These are phyloP conservation scores for Oxyria digyna DNA, from an alignment of 148 eudicot species.

Conservation along the genomic window DNA sequence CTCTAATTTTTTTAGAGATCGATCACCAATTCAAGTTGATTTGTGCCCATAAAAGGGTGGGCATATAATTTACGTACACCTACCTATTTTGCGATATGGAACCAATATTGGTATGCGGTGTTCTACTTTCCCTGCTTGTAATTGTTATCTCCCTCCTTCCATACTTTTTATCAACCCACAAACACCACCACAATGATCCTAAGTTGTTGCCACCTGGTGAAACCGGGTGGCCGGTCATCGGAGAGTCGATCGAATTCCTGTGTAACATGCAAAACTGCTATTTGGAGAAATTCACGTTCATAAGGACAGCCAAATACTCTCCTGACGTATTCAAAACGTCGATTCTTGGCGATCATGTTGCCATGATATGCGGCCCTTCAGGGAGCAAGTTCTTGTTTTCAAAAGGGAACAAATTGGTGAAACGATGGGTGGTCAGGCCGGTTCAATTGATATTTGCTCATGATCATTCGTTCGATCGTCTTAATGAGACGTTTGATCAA, in stretches of 20 bases:
- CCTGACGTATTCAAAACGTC: slow-evolving; percentile 16
- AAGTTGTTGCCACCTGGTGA: not conserved
- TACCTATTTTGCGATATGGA: no score
- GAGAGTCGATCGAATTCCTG: not conserved
- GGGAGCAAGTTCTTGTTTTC: slow-evolving; percentile 48
- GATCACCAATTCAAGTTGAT: no score
- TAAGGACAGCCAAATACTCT: slow-evolving; percentile 18
- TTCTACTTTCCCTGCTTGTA: no score
- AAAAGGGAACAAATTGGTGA: slow-evolving; percentile 33
- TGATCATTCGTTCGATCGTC: not conserved
- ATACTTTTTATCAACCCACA: no score
- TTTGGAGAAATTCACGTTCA: not conserved
- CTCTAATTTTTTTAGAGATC: no score
- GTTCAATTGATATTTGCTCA: slow-evolving; percentile 8
- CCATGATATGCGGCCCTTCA: slow-evolving; percentile 22
- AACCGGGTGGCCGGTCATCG: not conserved
- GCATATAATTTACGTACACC: no score
- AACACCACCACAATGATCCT: no score
- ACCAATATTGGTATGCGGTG: no score
- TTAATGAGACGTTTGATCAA: not conserved
- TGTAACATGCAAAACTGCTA: not conserved
- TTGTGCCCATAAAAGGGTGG: no score
- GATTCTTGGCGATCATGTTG: slow-evolving; percentile 20
- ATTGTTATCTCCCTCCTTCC: no score
- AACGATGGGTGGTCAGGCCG: not conserved